A percentile compares a stretch with the other conserved stretches of the same genome.
Conservation (phyloP, 805 yeast genomes). For the Pichia ethanolica region DNA sequence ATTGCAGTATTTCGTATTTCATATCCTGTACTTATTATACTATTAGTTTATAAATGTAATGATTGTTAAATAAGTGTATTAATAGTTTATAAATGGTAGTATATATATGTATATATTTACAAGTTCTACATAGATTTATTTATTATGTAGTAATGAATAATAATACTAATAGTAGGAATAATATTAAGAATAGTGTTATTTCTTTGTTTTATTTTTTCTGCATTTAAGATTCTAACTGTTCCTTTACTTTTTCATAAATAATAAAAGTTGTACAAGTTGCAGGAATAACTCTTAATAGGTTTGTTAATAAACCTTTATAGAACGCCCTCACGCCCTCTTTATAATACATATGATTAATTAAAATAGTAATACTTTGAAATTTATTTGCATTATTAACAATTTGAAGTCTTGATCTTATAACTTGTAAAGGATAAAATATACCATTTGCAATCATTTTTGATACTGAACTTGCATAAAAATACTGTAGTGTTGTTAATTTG, state of each 20-base stretch:
- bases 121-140: no score
- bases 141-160: no score
- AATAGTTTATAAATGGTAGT: no score
- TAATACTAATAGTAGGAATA: no score
- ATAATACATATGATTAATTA: constrained; percentile 30
- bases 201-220: no score
- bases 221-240: background rate
- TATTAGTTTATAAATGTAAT: no score
- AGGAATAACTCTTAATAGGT: constrained; percentile 77
- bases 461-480: constrained; percentile 54
- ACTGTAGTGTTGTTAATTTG: constrained; percentile 43
- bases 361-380: constrained; percentile 26
- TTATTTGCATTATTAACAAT: constrained; percentile 25
- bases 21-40: no score
- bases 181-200: no score
- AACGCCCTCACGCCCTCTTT: constrained; percentile 60
- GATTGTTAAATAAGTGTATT: no score
- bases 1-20: no score
- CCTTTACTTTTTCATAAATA: constrained; percentile 62
- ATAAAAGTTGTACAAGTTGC: constrained; percentile 88
- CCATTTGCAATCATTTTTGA: constrained; percentile 66
- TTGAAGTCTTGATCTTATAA: constrained; percentile 72
- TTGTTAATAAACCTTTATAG: constrained; percentile 78
- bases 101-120: no score
- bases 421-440: constrained; percentile 76